Conservation (phyloP, 1,284 basidiomycete species). For the Trametes polyzona region DNA sequence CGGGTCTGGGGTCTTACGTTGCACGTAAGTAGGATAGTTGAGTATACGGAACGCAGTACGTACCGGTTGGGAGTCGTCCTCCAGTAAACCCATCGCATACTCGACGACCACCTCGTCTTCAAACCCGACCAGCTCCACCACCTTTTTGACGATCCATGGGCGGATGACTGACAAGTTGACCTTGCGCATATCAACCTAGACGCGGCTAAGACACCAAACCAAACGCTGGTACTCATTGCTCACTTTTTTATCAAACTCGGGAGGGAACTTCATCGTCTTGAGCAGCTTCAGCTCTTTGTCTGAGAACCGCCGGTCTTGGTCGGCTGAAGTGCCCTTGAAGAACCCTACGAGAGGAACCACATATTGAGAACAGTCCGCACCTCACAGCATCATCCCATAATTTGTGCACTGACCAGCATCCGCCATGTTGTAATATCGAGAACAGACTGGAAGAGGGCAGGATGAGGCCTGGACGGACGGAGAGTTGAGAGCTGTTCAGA, state of each 20-base stretch:
- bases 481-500: no score
- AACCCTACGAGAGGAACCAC: conserved; percentile 64
- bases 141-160: conserved; percentile 93
- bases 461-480: no score
- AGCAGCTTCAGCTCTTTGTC: conserved; percentile 94
- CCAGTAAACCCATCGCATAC: conserved; percentile 92
- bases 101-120: conserved; percentile 98
- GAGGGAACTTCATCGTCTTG: conserved; percentile 88
- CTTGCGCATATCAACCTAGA: conserved; percentile 91
- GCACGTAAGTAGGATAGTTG: conserved; percentile 1
- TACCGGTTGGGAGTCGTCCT: conserved; percentile 85
- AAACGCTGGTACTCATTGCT: no score
- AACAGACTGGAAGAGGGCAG: no score
- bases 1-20: conserved; percentile 82
- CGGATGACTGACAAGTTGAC: conserved; percentile 89
- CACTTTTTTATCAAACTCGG: conserved; percentile 89
- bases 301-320: conserved; percentile 89
- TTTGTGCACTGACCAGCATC: conserved; percentile 33
- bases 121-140: conserved; percentile 88
- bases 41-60: conserved; percentile 33
- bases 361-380: background rate
- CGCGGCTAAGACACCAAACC: background rate
- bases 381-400: background rate
- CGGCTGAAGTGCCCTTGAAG: conserved; percentile 86
- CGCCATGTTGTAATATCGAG: conserved; percentile 38